phyloP scores from a whole-genome alignment of 306 rosid genomes.

The Herpetospermum pedunculosum region DNA sequence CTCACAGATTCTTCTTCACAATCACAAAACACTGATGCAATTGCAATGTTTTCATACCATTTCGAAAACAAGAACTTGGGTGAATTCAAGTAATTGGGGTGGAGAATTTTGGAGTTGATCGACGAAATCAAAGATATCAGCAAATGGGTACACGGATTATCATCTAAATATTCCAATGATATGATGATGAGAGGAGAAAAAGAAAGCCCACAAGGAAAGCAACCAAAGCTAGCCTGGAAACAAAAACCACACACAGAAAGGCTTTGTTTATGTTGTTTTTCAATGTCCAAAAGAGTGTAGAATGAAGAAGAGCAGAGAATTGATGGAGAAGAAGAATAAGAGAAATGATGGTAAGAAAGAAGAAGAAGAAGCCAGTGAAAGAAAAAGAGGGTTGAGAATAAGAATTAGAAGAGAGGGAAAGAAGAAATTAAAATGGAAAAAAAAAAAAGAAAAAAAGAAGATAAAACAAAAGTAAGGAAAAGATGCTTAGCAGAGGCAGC shows the following conservation, averaged over 20 bases:
- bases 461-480: slow-evolving; percentile 38
- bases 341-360: not conserved
- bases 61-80: not conserved
- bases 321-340: not conserved
- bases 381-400: slow-evolving; percentile 14
- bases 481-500: slow-evolving; percentile 73
- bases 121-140: slow-evolving; percentile 7
- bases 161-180: not conserved
- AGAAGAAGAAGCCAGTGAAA: not conserved
- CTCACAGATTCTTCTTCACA: not conserved
- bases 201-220: not conserved
- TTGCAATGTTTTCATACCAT: slow-evolving; percentile 8
- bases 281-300: not conserved
- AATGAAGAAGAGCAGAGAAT: not conserved
- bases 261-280: not conserved
- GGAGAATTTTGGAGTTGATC: not conserved
- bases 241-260: slow-evolving; percentile 1
- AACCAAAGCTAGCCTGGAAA: slow-evolving; percentile 7
- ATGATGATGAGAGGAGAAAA: slow-evolving; percentile 10
- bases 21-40: not conserved
- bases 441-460: slow-evolving; percentile 17
- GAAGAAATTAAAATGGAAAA: slow-evolving; percentile 13
- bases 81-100: not conserved
- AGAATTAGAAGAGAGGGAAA: slow-evolving; percentile 16
- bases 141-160: slow-evolving; percentile 14